Base-by-base conservation (phyloP, 148 eudicot species). In the Mesembryanthemum crystallinum region DNA sequence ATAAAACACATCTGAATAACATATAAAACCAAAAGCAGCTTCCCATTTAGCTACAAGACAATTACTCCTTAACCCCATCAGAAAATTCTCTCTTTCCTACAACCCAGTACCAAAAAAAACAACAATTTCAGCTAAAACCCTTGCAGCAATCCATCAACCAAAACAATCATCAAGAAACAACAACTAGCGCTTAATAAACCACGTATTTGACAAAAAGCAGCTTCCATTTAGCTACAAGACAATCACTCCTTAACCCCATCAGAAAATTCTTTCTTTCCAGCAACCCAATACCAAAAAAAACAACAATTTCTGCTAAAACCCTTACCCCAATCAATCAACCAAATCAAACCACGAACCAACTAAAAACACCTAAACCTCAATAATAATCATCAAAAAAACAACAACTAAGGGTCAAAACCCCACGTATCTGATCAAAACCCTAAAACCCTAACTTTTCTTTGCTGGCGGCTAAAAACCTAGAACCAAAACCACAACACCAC, bases 91-190 rank as follows among this genome's bases (percentile, higher is more conserved):
- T 20, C 45, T 21, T 21, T 21, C 37, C 45, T 42, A 0, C 67
- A 73, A 62, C 42, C 25, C 1, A 5, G 5, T 18, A 63, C 60
- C 60, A 21, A 39, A 6, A n/a, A n/a, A 18, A 35, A 45, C 1
- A 1, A 2, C 12, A 43, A 20, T 67, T 43, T 42, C 71, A 67
- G 71, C 67, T 62, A 8, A 74, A 74, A 64, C 77, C 77, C 77
- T 64, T 17, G 18, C n/a, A 10, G 27, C 13, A 64, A 64, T 64
- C 60, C 47, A 64, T 47, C 72, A 27, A 30, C 11, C 67, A 64
- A 14, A 68, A 17, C 43, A 45, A 18, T n/a, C n/a, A 37, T 33
- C 39, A 43, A n/a, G n/a, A 68, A 7, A 9, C 51, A 4, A 20
- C 23, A n/a, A n/a, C n/a, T n/a, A n/a, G n/a, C n/a, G n/a, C n/a